Percentiles rank a stretch among this genome's conserved stretches.
Evolutionary conservation across 352 stramenopile species (phyloP).

Genomic region (Globisporangium spinosum): DNA sequence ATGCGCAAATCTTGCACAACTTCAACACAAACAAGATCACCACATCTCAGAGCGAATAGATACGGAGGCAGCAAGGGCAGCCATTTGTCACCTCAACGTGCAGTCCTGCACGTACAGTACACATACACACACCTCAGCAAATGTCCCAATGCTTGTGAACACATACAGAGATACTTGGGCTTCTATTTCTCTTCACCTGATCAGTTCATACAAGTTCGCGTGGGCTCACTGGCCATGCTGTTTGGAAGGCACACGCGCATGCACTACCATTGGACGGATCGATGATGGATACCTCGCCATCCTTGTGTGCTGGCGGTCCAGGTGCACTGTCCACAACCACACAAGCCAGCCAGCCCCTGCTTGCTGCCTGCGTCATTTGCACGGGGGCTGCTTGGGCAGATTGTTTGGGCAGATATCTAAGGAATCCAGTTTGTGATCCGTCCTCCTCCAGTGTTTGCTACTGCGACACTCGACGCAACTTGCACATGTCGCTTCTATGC

Average conservation of each 20-base stretch:
- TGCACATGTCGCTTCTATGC: constrained; percentile 1
- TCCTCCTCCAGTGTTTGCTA: background rate
- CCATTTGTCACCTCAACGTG: constrained; percentile 4
- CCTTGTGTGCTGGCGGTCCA: background rate
- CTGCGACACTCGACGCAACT: constrained; percentile 7
- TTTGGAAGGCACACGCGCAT: constrained; percentile 5
- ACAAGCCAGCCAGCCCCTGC: background rate
- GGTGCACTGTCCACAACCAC: background rate
- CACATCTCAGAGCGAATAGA: background rate
- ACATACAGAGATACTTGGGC: background rate
- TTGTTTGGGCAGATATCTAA: background rate
- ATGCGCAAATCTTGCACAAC: constrained; percentile 5
- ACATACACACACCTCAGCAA: constrained; percentile 3
- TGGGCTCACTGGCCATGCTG: background rate
- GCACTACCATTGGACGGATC: background rate
- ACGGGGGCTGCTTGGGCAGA: background rate
- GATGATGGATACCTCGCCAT: constrained; percentile 1
- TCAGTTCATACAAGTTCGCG: background rate
- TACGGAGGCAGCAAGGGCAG: constrained; percentile 2
- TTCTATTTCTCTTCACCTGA: background rate
- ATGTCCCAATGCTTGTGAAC: constrained; percentile 3
- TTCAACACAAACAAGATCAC: constrained; percentile 9
- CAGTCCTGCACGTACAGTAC: background rate
- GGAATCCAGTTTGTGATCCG: constrained; percentile 1
- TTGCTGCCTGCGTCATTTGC: background rate